Evolutionary conservation across 2,329 filamentous ascomycete genomes (phyloP), one percentile per base, ranked within the genome.

Genomic region (Aureobasidium melanogenum): DNA sequence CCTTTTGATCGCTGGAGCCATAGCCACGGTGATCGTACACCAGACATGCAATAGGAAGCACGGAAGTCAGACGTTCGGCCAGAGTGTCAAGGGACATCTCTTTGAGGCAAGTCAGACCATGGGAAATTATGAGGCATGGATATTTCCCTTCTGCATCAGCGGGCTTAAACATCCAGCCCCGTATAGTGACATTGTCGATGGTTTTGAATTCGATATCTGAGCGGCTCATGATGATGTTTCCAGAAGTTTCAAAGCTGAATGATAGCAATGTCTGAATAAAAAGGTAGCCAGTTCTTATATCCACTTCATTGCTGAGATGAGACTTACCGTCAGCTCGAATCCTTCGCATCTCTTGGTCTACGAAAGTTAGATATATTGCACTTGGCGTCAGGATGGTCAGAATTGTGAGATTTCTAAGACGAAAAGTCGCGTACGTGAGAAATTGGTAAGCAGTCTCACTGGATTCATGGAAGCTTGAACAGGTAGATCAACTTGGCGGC

Each of bases 1-100:
- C 55, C 22, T 59, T 59, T 4, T 41, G 38, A 36, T 75, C 73
- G 56, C 70, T 71, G 19, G 57, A 64, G 7, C 72, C 73, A 60
- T 70, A 72, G 48, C 66, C 66, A 26, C 73, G 71, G 59, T 74
- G 68, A 60, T 74, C 72, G 62, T 72, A 75, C 1, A 73, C 69
- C 14, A 75, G 64, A 41, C 69, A 70, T 51, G 64, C 61, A n/a
- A 73, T 54, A 32, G 66, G 56, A 26, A 59, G 22, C 1, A 15
- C 19, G 30, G 55, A 47, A 1, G 24, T 59, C 28, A 61, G 48
- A 48, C 38, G 43, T 38, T 61, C 50, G 15, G 59, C 59, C n/a
- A 61, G 19, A 5, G 24, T 44, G 17, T 61, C 50, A 19, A 61
- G 39, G n/a, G 32, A 7, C 50, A 61, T 61, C 30, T 61, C 59